Conservation (phyloP, 2,329 filamentous ascomycete genomes). For the Fusarium illudens region DNA sequence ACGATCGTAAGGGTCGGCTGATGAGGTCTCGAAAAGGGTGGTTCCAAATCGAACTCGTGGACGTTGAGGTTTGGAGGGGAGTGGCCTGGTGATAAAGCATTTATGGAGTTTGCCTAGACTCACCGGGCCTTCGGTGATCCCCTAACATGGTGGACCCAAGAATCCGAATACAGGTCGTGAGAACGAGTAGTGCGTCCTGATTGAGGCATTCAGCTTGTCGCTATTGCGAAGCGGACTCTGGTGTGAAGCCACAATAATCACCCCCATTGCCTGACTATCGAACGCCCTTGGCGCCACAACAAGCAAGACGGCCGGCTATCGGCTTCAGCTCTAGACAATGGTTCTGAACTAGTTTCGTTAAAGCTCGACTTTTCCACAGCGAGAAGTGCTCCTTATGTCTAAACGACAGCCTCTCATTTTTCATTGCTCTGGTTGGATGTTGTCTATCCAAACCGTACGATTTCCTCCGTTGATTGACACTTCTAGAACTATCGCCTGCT, state of each 20-base stretch:
- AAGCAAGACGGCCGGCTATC: neutral
- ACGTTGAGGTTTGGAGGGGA: neutral
- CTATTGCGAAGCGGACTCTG: neutral
- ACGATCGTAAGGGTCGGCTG: neutral
- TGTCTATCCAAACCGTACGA: neutral
- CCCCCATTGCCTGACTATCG: neutral
- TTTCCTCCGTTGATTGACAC: neutral
- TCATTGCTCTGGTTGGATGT: neutral
- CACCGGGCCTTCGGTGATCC: neutral
- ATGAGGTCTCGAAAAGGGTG: neutral
- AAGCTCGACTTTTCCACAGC: neutral
- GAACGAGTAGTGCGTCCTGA: neutral
- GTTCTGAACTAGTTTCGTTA: neutral
- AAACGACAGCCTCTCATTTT: neutral
- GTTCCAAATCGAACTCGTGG: neutral
- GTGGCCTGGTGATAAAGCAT: neutral
- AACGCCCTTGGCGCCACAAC: neutral
- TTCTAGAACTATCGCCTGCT: neutral
- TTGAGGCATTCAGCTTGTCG: neutral
- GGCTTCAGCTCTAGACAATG: neutral
- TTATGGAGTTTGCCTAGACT: neutral
- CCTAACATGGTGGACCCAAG: neutral
- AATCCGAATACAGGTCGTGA: neutral
- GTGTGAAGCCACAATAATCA: neutral
- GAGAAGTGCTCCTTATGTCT: neutral